phyloP scores from a whole-genome alignment of 164 flowering plant genomes.

The Euptelea pleiosperma region DNA sequence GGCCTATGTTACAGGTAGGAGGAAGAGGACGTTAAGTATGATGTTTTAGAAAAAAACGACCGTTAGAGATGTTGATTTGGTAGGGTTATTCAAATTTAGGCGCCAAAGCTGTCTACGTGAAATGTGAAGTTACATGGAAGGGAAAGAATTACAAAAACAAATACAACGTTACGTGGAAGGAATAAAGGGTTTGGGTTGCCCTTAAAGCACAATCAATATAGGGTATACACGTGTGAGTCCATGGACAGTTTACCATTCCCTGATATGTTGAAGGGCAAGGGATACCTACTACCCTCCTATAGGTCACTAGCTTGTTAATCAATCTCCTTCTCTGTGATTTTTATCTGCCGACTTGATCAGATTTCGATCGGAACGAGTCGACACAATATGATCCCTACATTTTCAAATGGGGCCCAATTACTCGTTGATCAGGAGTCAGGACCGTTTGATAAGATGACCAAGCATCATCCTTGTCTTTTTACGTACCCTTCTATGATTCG shows the following conservation, averaged over 20 bases:
- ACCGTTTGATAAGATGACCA: too few relatives aligned
- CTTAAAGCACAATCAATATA: slow-evolving; percentile 61
- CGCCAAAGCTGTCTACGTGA: slow-evolving; percentile 34
- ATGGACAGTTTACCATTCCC: slow-evolving; percentile 16
- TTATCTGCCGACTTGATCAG: too few relatives aligned
- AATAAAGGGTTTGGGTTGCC: slow-evolving; percentile 36
- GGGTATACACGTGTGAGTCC: slow-evolving; percentile 4
- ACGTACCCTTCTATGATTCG: too few relatives aligned
- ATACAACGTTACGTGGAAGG: slow-evolving; percentile 52
- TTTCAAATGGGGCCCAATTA: too few relatives aligned
- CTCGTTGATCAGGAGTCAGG: too few relatives aligned
- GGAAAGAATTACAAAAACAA: background rate
- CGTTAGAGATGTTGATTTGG: slow-evolving; percentile 27
- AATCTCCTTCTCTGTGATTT: too few relatives aligned
- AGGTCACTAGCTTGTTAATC: too few relatives aligned
- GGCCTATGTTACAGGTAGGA: slow-evolving; percentile 10
- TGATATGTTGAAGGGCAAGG: background rate
- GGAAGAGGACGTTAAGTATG: slow-evolving; percentile 24
- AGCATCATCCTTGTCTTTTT: too few relatives aligned
- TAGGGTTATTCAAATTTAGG: slow-evolving; percentile 29
- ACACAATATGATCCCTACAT: too few relatives aligned
- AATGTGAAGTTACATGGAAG: slow-evolving; percentile 1
- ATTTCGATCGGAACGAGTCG: too few relatives aligned
- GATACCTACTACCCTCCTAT: background rate
- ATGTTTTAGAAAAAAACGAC: slow-evolving; percentile 13